Conservation (phyloP, 2,329 filamentous ascomycete genomes). For the Fusarium algeriense region DNA sequence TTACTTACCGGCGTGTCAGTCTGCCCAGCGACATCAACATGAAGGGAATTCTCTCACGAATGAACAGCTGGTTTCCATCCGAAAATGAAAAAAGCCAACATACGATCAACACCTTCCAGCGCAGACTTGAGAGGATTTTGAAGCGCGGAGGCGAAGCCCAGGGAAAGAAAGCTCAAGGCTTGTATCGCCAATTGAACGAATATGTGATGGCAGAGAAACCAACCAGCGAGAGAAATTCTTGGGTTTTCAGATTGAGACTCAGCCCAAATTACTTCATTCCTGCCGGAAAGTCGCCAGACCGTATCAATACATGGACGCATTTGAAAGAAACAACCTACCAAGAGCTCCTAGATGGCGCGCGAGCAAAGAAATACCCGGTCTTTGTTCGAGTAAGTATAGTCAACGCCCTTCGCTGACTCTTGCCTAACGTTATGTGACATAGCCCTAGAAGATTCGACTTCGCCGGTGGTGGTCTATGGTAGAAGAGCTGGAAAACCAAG, state of each 20-base stretch:
- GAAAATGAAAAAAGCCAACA: conserved; percentile 17
- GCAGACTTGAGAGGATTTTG: conserved; percentile 12
- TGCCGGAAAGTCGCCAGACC: conserved; percentile 31
- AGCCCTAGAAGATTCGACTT: conserved; percentile 45
- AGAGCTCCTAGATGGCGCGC: conserved; percentile 17
- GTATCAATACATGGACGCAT: conserved; percentile 21
- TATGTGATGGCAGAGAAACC: not conserved
- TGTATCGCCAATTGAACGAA: conserved; percentile 9
- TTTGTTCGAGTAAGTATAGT: conserved; percentile 40
- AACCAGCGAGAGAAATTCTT: conserved; percentile 20
- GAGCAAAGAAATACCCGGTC: conserved; percentile 24
- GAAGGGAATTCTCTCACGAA: conserved; percentile 19
- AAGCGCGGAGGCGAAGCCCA: conserved; percentile 5
- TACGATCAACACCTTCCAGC: conserved; percentile 11
- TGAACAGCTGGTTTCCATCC: conserved; percentile 35
- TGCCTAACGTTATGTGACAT: not conserved
- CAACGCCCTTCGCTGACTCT: not conserved
- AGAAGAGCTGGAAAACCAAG: conserved; percentile 20
- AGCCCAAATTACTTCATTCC: conserved; percentile 20
- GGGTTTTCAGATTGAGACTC: conserved; percentile 34
- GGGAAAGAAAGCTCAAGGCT: conserved; percentile 7
- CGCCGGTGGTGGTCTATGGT: conserved; percentile 38
- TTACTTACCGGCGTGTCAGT: conserved; percentile 16
- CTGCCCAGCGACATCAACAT: conserved; percentile 24
- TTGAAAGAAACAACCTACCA: conserved; percentile 23